Percentiles rank a stretch among this genome's conserved stretches.
phyloP scores from a whole-genome alignment of 164 flowering plant species.

The Kingdonia uniflora region DNA sequence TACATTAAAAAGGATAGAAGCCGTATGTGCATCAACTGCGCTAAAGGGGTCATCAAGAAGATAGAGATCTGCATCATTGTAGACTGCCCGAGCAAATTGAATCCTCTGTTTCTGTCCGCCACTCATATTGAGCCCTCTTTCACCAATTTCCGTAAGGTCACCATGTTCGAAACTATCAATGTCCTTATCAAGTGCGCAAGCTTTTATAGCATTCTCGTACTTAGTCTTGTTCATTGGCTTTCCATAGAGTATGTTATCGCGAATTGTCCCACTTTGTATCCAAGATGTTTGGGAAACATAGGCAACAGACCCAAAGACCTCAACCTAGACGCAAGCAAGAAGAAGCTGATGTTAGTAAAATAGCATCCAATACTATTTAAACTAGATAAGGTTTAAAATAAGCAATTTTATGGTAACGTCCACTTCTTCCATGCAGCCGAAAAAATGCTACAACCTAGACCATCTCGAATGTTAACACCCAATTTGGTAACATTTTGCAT shows the following conservation, averaged over 20 bases:
- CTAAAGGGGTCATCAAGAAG: no score
- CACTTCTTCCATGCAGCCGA: no score
- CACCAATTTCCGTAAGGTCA: constrained; percentile 87
- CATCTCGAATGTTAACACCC: no score
- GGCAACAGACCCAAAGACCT: constrained; percentile 54
- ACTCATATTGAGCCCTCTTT: constrained; percentile 84
- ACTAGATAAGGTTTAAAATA: no score
- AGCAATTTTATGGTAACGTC: no score
- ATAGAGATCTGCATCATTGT: no score
- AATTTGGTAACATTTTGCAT: no score
- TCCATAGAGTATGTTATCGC: constrained; percentile 70
- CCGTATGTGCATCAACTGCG: no score
- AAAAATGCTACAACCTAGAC: no score
- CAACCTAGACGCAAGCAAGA: constrained; percentile 27
- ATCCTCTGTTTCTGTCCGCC: constrained; percentile 93
- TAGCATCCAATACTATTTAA: no score
- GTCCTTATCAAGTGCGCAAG: constrained; percentile 71
- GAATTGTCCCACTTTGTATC: constrained; percentile 84
- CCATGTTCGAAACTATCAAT: constrained; percentile 50
- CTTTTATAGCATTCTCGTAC: constrained; percentile 50
- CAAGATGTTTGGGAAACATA: constrained; percentile 81
- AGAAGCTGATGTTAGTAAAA: no score
- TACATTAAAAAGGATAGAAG: no score
- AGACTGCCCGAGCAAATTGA: constrained; percentile 18
- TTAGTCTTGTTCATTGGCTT: constrained; percentile 45